These are phyloP conservation scores for Colletotrichum abscissum DNA, from an alignment of 2,329 filamentous ascomycete genomes.

Conservation along the genomic window DNA sequence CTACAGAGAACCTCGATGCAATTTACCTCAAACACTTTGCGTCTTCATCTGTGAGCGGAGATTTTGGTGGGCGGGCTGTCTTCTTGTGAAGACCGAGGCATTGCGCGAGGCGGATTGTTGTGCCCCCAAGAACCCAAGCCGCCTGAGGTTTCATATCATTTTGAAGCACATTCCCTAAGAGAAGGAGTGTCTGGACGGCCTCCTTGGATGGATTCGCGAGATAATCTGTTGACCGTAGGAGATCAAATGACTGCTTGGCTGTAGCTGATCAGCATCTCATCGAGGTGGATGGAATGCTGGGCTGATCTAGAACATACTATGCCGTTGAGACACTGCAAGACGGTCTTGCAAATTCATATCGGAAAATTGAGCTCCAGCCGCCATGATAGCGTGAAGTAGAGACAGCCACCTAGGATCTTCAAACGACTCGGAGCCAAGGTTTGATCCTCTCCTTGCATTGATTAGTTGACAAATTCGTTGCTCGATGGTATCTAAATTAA, in stretches of 20 bases:
- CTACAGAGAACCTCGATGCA: neutral
- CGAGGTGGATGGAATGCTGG: neutral
- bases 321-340: neutral
- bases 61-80: neutral
- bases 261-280: neutral
- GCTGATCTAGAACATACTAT: neutral
- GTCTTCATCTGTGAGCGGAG: neutral
- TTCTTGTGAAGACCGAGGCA: slow-evolving; percentile 17
- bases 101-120: slow-evolving; percentile 26
- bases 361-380: neutral
- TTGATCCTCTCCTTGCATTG: neutral
- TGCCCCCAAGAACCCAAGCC: slow-evolving; percentile 31
- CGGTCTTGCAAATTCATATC: neutral
- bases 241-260: neutral
- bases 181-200: neutral
- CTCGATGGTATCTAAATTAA: neutral
- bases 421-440: neutral
- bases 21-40: neutral
- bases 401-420: neutral
- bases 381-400: neutral
- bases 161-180: slow-evolving; percentile 31
- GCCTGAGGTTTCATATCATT: slow-evolving; percentile 33
- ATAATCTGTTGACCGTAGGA: neutral
- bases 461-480: neutral
- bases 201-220: neutral